Evolutionary conservation across 2,329 filamentous ascomycete species (phyloP).

Genomic region (Xylariaceae sp.): DNA sequence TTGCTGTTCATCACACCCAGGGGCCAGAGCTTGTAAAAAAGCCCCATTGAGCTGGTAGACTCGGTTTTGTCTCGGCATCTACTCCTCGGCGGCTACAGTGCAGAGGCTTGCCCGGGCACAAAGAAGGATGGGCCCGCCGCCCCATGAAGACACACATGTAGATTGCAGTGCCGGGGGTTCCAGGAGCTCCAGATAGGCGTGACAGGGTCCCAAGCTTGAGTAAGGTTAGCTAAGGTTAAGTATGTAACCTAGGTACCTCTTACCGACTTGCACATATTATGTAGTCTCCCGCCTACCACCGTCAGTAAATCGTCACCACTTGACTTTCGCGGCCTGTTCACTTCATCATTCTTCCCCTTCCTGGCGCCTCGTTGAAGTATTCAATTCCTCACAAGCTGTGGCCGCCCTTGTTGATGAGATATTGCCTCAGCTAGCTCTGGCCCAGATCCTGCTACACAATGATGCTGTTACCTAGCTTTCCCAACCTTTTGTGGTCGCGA

Average conservation of each 20-base stretch:
- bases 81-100: not conserved
- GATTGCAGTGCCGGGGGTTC: not conserved
- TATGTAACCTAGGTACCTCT: no score
- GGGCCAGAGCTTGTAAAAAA: not conserved
- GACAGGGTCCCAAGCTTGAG: not conserved
- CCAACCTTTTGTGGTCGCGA: conserved; percentile 17
- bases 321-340: no score
- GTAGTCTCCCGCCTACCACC: not conserved
- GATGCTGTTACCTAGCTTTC: conserved; percentile 11
- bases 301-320: conserved; percentile 8
- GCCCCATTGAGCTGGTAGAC: not conserved
- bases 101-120: no score
- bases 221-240: no score
- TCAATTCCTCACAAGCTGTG: not conserved
- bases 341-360: conserved; percentile 3
- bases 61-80: conserved; percentile 3
- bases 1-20: not conserved
- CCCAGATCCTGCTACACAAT: not conserved
- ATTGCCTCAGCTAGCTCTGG: no score
- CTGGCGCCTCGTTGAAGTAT: conserved; percentile 4
- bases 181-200: no score
- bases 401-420: no score
- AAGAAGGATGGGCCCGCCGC: not conserved
- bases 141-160: no score
- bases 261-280: no score